A percentile compares a stretch with the other conserved stretches of the same genome.
Evolutionary conservation across 768 basidiomycete species (phyloP).

Genomic region (Dioszegia crocea): DNA sequence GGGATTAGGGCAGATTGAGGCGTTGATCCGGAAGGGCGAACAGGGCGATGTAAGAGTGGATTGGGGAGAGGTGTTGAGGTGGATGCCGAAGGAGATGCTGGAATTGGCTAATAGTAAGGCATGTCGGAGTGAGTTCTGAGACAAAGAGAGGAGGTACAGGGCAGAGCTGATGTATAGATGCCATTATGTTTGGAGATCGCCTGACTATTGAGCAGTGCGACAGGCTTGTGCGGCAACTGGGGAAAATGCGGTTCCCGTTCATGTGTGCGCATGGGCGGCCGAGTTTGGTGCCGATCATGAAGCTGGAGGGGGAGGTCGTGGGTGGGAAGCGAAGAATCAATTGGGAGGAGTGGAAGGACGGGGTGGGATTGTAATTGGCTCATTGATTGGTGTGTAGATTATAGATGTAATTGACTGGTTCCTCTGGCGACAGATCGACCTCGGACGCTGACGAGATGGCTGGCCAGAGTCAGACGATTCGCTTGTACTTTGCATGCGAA

Average conservation of each 20-base stretch:
- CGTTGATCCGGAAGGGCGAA: constrained; percentile 11
- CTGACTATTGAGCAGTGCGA: constrained; percentile 66
- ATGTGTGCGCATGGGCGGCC: constrained; percentile 92
- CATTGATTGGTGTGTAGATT: too few relatives aligned
- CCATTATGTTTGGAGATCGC: constrained; percentile 93
- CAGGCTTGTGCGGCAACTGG: constrained; percentile 63
- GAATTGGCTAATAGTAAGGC: constrained; percentile 92
- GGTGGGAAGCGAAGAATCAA: background rate
- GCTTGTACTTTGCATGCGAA: background rate
- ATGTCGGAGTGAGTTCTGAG: constrained; percentile 69
- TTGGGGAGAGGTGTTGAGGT: constrained; percentile 62
- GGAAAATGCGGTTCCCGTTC: constrained; percentile 76
- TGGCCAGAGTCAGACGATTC: too few relatives aligned
- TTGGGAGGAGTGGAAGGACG: constrained; percentile 8
- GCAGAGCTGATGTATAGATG: constrained; percentile 57
- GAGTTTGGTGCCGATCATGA: constrained; percentile 56
- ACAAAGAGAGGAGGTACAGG: too few relatives aligned
- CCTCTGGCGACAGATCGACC: too few relatives aligned
- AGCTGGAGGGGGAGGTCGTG: background rate
- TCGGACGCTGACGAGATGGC: too few relatives aligned
- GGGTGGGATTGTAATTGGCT: too few relatives aligned
- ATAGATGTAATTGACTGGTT: too few relatives aligned
- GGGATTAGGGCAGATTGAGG: constrained; percentile 33
- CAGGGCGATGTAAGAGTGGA: constrained; percentile 54
- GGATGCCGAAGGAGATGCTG: constrained; percentile 75